These are phyloP conservation scores for Rhizopogon salebrosus DNA, from an alignment of 768 basidiomycete genomes.

Conservation along the genomic window DNA sequence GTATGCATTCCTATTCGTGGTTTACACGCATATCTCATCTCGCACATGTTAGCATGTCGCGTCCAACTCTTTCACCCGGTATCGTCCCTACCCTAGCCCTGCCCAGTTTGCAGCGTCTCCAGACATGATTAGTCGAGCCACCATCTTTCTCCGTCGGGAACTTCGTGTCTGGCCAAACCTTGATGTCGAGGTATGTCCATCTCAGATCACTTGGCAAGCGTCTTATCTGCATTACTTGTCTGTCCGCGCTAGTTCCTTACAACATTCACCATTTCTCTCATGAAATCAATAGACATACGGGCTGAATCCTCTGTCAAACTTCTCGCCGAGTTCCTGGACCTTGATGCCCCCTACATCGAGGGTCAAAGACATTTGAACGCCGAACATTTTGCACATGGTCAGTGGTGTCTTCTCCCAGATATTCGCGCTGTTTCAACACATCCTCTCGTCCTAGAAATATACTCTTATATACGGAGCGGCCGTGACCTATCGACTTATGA, in stretches of 20 bases:
- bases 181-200: slow-evolving; percentile 74
- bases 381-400: slow-evolving; percentile 93
- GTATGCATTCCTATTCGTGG: slow-evolving; percentile 33
- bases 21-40: neutral
- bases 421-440: neutral
- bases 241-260: slow-evolving; percentile 68
- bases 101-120: slow-evolving; percentile 75
- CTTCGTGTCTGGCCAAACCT: slow-evolving; percentile 81
- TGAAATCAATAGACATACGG: slow-evolving; percentile 91
- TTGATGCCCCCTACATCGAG: slow-evolving; percentile 53
- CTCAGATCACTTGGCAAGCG: neutral
- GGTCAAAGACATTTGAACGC: slow-evolving; percentile 64
- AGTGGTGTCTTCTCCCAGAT: slow-evolving; percentile 16
- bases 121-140: slow-evolving; percentile 71
- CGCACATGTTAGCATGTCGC: slow-evolving; percentile 71
- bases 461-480: slow-evolving; percentile 82
- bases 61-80: slow-evolving; percentile 80
- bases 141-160: slow-evolving; percentile 78
- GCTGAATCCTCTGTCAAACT: slow-evolving; percentile 82
- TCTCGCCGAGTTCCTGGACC: slow-evolving; percentile 84
- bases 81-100: slow-evolving; percentile 86
- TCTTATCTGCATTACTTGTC: slow-evolving; percentile 11
- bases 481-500: slow-evolving; percentile 83
- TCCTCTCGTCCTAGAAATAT: slow-evolving; percentile 58
- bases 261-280: slow-evolving; percentile 81